These are phyloP conservation scores for Striga asiatica DNA, from an alignment of 257 asterid genomes.

Conservation along the genomic window DNA sequence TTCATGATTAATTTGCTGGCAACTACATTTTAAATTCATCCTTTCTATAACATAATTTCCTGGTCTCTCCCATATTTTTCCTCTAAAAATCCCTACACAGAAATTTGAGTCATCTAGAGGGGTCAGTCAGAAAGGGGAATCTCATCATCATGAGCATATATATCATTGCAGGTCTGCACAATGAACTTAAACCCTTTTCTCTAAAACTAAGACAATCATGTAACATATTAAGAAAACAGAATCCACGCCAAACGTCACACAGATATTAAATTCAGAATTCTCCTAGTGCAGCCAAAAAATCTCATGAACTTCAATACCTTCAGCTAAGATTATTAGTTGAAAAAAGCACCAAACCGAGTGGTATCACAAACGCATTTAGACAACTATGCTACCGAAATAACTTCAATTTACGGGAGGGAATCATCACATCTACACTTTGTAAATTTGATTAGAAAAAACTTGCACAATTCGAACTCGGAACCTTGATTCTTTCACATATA, in stretches of 20 bases:
- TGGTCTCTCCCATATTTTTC: neutral
- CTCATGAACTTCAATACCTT: constrained; percentile 2
- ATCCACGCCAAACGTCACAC: neutral
- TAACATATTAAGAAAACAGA: neutral
- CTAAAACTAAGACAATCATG: neutral
- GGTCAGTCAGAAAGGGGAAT: no score
- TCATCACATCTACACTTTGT: constrained; percentile 7
- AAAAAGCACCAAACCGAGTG: neutral
- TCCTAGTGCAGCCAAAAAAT: neutral
- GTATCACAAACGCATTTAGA: neutral
- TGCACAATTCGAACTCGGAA: neutral
- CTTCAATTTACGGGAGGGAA: constrained; percentile 8
- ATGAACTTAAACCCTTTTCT: neutral
- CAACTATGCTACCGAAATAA: constrained; percentile 1
- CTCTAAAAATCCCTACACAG: neutral
- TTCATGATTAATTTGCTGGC: neutral
- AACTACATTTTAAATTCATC: neutral
- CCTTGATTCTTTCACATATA: no score
- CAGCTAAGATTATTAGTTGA: no score
- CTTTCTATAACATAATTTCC: no score
- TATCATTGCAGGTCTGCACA: no score
- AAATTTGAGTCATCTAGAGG: neutral
- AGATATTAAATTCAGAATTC: neutral
- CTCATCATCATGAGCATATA: no score
- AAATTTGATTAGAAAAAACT: no score